phyloP scores from a whole-genome alignment of 192 early-diverging fungal genomes.

The Entomortierella chlamydospora region DNA sequence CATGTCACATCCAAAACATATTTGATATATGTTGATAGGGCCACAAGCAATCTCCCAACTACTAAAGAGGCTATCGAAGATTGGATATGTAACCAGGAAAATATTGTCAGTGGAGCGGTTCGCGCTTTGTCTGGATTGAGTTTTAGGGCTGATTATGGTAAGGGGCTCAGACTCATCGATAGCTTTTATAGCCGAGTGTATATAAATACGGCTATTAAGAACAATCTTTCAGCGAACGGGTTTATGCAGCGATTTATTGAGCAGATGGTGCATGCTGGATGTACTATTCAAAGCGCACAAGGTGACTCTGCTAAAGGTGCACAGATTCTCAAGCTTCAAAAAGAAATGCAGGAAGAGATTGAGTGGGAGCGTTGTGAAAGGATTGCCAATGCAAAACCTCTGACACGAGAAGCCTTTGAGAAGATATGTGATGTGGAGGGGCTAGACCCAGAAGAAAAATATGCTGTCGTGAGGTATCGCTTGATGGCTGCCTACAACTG shows the following conservation, averaged over 20 bases:
- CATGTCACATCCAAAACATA: conserved; percentile 13
- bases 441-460: neutral
- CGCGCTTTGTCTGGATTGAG: neutral
- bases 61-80: neutral
- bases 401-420: neutral
- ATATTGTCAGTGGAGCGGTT: neutral
- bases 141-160: neutral
- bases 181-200: conserved; percentile 1
- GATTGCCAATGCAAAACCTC: conserved; percentile 6
- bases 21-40: neutral
- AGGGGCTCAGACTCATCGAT: neutral
- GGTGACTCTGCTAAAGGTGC: neutral
- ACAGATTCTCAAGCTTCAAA: neutral
- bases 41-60: neutral
- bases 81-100: conserved; percentile 1
- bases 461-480: neutral
- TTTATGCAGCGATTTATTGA: conserved; percentile 1
- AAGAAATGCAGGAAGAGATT: conserved; percentile 1
- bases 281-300: neutral
- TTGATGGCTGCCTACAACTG: neutral
- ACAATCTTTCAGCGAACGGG: neutral
- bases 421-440: neutral
- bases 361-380: neutral
- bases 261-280: neutral
- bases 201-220: neutral